Base-by-base conservation (phyloP, 106 monocot species). In the Chionographis japonica region DNA sequence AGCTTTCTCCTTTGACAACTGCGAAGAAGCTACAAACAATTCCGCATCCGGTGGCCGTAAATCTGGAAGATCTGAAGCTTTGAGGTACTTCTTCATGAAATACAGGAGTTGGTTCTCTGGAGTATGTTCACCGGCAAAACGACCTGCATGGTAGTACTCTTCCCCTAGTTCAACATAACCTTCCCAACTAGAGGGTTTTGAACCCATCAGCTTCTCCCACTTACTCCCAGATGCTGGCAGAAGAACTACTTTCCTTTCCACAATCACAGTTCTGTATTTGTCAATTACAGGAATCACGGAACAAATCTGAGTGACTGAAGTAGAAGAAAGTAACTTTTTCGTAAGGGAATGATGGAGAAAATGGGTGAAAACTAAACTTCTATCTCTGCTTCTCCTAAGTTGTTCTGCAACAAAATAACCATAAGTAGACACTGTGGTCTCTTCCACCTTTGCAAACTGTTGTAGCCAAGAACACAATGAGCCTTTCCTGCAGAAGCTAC, bases 81-180 rank as follows among this genome's bases (percentile, higher is more conserved):
- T 60, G 8, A 60, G 12, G 37, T 18, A 60, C 8, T 35, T 19
- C 9, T 11, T 35, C 20, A 60, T 60, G 60, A 60, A 60, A 9
- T 35, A 0, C 60, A 60, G 20, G 20, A 60, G 60, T 60, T 60
- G 9, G 37, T 60, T 19, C 60, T 1, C 60, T 19, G 7, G n/a
- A 60, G 60, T 60, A 10, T 19, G 37, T 60, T 60, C 60, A 36
- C 60, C 60, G 20, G 60, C 60, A 9, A 36, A 18, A 4, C 20
- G 13, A 60, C 60, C 9, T 60, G 14, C 60, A 60, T 6, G 37
- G 9, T 36, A 27, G 35, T 60, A 60, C 9, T 60, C 60, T 8
- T 60, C 20, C 11, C 60, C 60, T 37, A 60, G 35, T 19, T 60
- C 60, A 60, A 18, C 60, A 35, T 60, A 60, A 36, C 37, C 13